Conservation (phyloP, 352 stramenopile species). For the Pythium monospermum region DNA sequence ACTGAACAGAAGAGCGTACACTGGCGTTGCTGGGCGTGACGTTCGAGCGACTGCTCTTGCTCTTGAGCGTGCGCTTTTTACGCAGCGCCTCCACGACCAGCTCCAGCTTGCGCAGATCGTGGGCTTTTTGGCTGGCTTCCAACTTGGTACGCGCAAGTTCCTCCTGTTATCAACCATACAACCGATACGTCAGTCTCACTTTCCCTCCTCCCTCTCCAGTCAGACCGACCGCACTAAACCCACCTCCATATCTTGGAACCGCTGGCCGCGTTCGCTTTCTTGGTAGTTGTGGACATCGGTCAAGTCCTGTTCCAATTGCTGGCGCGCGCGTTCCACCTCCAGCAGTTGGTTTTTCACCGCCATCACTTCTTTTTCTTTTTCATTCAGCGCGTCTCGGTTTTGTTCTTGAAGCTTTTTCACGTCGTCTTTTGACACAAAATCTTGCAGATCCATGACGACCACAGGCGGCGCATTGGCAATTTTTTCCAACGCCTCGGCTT, state of each 20-base stretch:
- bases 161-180: constrained; percentile 6
- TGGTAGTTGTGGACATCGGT: constrained; percentile 68
- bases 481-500: constrained; percentile 21
- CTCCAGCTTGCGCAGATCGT: constrained; percentile 19
- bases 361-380: constrained; percentile 26
- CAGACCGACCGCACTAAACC: not conserved
- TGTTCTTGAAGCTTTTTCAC: constrained; percentile 42
- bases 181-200: not conserved
- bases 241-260: constrained; percentile 57
- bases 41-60: constrained; percentile 13
- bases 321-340: constrained; percentile 45
- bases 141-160: constrained; percentile 18
- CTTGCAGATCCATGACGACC: constrained; percentile 58
- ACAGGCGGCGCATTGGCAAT: constrained; percentile 15
- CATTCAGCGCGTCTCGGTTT: constrained; percentile 31
- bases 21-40: constrained; percentile 5
- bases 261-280: constrained; percentile 50
- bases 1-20: constrained; percentile 1
- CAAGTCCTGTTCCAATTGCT: constrained; percentile 52
- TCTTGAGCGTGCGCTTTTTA: constrained; percentile 1
- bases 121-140: constrained; percentile 17
- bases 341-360: constrained; percentile 29
- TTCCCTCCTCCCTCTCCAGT: not conserved
- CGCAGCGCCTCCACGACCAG: constrained; percentile 14
- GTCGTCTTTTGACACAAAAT: constrained; percentile 61